These are phyloP conservation scores for Russula lepida DNA, from an alignment of 768 basidiomycete species.

Conservation along the genomic window DNA sequence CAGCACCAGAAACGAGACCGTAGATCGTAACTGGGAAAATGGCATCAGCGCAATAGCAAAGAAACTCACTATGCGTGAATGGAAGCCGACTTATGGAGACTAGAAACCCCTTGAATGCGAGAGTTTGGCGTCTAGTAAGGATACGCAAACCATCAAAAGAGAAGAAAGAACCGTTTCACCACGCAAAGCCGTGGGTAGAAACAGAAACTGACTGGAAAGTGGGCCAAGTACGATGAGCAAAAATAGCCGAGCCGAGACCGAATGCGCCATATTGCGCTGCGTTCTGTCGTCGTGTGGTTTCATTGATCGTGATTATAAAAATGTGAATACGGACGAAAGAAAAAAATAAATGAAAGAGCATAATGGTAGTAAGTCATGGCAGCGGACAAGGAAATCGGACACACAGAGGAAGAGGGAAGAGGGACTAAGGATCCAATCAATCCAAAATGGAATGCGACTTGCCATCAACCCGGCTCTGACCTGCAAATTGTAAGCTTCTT, in stretches of 20 bases:
- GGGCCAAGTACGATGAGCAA: slow-evolving; percentile 68
- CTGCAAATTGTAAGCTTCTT: slow-evolving; percentile 52
- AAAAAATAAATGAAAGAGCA: not conserved
- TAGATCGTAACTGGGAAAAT: slow-evolving; percentile 45
- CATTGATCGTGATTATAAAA: not conserved
- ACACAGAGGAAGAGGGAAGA: not conserved
- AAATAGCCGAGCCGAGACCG: slow-evolving; percentile 50
- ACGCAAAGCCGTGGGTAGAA: not conserved
- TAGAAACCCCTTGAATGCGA: slow-evolving; percentile 74
- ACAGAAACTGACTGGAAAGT: slow-evolving; percentile 46
- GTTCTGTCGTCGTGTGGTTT: slow-evolving; percentile 34
- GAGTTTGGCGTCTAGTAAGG: slow-evolving; percentile 56
- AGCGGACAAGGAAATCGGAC: not conserved
- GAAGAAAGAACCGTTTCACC: not conserved
- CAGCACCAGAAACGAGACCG: slow-evolving; percentile 69
- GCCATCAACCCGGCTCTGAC: slow-evolving; percentile 39
- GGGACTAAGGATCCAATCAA: too few relatives aligned
- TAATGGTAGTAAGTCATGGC: not conserved
- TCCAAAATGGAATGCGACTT: slow-evolving; percentile 2
- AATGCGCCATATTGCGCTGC: slow-evolving; percentile 43
- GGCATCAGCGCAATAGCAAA: not conserved
- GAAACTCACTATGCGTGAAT: not conserved
- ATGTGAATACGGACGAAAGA: not conserved
- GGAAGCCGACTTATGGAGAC: slow-evolving; percentile 56
- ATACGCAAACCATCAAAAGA: not conserved